Conservation (phyloP, 192 early-diverging fungal genomes). For the Backusella mclennaniae region DNA sequence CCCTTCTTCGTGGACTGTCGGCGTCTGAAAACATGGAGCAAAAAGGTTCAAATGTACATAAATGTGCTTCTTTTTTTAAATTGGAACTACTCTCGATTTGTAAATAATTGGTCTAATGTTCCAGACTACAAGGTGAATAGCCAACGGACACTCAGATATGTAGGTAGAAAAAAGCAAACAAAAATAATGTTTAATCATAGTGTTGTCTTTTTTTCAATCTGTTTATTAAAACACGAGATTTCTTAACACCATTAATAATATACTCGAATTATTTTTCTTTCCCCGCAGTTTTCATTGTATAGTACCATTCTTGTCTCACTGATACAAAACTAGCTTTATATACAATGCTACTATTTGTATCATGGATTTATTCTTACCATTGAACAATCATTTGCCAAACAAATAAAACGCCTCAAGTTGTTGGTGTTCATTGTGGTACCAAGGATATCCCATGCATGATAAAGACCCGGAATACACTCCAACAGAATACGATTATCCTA, state of each 20-base stretch:
- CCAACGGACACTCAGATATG: background rate
- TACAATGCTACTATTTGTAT: no score
- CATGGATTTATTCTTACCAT: no score
- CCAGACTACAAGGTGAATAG: background rate
- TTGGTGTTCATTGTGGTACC: no score
- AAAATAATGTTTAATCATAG: background rate
- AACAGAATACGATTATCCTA: no score
- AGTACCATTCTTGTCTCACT: background rate
- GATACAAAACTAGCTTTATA: background rate
- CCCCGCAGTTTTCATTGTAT: background rate
- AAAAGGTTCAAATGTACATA: background rate
- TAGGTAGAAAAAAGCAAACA: background rate
- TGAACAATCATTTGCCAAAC: no score
- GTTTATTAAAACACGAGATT: background rate
- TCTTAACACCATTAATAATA: background rate
- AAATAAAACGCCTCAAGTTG: no score
- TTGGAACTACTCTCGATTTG: background rate
- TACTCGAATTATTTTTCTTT: background rate
- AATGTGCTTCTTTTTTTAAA: background rate
- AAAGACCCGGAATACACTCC: no score
- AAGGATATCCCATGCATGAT: no score
- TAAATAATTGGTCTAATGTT: no score
- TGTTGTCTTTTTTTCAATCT: no score
- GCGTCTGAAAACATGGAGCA: background rate
- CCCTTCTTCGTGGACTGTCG: background rate